phyloP scores from a whole-genome alignment of 257 asterid genomes.

The Fraxinus quadrangulata region DNA sequence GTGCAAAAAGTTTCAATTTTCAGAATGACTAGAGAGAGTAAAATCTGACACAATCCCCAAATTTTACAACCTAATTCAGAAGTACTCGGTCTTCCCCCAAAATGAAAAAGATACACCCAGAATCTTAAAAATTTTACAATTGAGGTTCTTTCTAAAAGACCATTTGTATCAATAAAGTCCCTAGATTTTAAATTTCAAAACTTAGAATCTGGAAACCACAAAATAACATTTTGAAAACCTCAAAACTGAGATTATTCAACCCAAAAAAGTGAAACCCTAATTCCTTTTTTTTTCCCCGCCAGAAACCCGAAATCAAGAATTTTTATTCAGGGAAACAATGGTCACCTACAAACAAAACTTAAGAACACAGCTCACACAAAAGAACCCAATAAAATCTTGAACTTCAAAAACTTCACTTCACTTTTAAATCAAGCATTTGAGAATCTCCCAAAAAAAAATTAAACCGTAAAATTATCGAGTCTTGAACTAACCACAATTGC shows the following conservation, averaged over 20 bases:
- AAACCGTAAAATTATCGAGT: not conserved
- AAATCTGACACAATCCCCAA: slow-evolving; percentile 12
- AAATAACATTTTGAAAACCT: slow-evolving; percentile 25
- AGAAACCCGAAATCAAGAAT: slow-evolving; percentile 6
- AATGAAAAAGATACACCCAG: not conserved
- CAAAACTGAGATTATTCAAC: slow-evolving; percentile 15
- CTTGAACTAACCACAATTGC: not conserved
- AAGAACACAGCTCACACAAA: slow-evolving; percentile 7
- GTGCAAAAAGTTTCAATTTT: not conserved
- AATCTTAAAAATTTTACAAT: not conserved
- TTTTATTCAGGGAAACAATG: not conserved
- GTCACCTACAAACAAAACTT: not conserved
- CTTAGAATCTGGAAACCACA: not conserved
- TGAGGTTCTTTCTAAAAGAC: not conserved
- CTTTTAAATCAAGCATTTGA: slow-evolving; percentile 17
- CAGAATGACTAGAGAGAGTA: not conserved
- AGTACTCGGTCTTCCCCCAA: not conserved
- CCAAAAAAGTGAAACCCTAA: not conserved
- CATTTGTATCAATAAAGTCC: not conserved
- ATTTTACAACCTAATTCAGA: not conserved
- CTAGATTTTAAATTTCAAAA: slow-evolving; percentile 5
- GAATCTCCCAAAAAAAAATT: not conserved
- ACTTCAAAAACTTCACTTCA: slow-evolving; percentile 11
- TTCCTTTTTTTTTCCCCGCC: not conserved
- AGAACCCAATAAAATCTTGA: not conserved